Evolutionary conservation across 305 asterid species (phyloP).

Genomic region (Fraxinus xanthoxyloides): DNA sequence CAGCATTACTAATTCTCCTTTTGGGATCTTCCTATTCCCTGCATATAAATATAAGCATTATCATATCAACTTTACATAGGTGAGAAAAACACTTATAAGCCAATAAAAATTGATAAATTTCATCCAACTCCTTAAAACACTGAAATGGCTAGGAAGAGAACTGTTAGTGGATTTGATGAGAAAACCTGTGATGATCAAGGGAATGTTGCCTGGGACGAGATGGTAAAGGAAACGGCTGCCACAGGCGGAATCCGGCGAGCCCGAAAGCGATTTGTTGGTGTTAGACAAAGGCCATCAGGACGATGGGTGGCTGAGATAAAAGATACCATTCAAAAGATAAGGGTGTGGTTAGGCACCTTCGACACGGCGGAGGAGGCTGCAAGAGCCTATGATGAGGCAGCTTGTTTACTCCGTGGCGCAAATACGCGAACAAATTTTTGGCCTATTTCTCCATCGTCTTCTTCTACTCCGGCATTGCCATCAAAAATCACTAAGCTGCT

Average conservation of each 20-base stretch:
- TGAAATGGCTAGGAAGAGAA: slow-evolving; percentile 16
- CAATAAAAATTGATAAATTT: neutral
- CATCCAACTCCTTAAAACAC: neutral
- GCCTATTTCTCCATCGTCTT: slow-evolving; percentile 34
- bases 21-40: neutral
- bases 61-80: neutral
- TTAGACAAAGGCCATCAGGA: slow-evolving; percentile 68
- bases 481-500: slow-evolving; percentile 42
- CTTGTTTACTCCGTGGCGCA: slow-evolving; percentile 64
- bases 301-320: slow-evolving; percentile 84
- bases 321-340: slow-evolving; percentile 66
- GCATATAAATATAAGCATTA: neutral
- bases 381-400: slow-evolving; percentile 74
- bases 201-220: slow-evolving; percentile 15
- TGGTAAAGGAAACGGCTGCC: slow-evolving; percentile 28
- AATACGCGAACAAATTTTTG: slow-evolving; percentile 68
- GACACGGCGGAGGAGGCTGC: slow-evolving; percentile 87
- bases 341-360: slow-evolving; percentile 73
- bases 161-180: slow-evolving; percentile 8
- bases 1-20: neutral
- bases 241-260: slow-evolving; percentile 24
- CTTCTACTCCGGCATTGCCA: slow-evolving; percentile 33
- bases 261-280: slow-evolving; percentile 59
- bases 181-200: slow-evolving; percentile 15
- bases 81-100: neutral